phyloP scores from a whole-genome alignment of 441 rosid species.

The Lagerstroemia fauriei region DNA sequence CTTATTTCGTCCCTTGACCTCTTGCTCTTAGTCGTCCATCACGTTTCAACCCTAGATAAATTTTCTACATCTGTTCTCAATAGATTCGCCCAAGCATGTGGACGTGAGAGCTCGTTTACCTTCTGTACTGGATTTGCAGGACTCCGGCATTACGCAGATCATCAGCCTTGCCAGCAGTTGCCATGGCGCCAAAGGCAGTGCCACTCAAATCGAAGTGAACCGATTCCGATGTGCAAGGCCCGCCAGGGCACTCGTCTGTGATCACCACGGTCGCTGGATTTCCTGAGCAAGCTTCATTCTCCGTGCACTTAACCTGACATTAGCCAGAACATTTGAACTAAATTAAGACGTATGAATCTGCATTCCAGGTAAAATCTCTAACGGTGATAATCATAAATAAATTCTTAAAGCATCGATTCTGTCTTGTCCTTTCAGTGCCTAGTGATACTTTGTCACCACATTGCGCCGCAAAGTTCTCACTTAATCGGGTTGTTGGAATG shows the following conservation, averaged over 20 bases:
- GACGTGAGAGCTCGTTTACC: constrained; percentile 24
- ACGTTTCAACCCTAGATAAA: too few species aligned
- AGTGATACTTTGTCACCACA: too few species aligned
- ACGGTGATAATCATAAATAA: too few species aligned
- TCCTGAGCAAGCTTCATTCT: constrained; percentile 43
- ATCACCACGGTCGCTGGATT: constrained; percentile 44
- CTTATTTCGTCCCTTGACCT: too few species aligned
- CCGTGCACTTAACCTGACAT: constrained; percentile 49
- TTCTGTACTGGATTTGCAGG: constrained; percentile 38
- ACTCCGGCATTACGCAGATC: constrained; percentile 43
- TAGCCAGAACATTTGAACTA: not conserved
- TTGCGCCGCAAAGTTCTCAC: too few species aligned
- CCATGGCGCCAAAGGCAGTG: constrained; percentile 57
- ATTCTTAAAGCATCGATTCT: too few species aligned
- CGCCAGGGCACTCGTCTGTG: constrained; percentile 48
- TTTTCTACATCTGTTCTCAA: too few species aligned
- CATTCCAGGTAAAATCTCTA: too few species aligned
- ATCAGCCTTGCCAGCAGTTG: constrained; percentile 38
- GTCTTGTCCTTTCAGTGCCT: too few species aligned
- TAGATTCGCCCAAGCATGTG: not conserved
- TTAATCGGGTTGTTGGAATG: too few species aligned
- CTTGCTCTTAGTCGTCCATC: too few species aligned
- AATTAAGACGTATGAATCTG: too few species aligned
- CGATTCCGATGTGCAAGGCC: constrained; percentile 37
- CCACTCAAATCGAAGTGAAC: constrained; percentile 57